A percentile compares a stretch with the other conserved stretches of the same genome.
phyloP scores from a whole-genome alignment of 192 early-diverging fungal species.

The Coemansia sp. region DNA sequence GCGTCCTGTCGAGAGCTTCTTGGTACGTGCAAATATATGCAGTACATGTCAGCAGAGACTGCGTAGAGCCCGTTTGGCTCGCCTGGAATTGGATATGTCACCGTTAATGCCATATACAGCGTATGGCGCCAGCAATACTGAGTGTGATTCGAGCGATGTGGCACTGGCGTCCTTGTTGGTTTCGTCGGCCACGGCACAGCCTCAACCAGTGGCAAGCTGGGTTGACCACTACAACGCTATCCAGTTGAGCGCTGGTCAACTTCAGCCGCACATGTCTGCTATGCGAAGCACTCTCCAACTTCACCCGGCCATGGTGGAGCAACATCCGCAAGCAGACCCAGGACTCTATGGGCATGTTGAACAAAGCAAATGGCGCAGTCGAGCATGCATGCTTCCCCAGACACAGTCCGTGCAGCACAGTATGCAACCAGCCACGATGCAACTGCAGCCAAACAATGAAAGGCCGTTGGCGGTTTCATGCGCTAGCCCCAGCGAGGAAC shows the following conservation, averaged over 20 bases:
- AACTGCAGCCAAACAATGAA: not conserved
- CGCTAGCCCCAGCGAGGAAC: not conserved
- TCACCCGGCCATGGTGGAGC: not conserved
- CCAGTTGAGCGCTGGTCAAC: not conserved
- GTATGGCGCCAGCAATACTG: not conserved
- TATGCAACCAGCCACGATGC: constrained; percentile 1
- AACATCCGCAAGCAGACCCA: not conserved
- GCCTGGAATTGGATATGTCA: not conserved
- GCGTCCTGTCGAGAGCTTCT: constrained; percentile 35
- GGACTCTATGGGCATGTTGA: not conserved
- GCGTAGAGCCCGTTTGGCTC: constrained; percentile 36
- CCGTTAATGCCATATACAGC: not conserved
- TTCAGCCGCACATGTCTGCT: constrained; percentile 13
- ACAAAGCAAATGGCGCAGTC: not conserved
- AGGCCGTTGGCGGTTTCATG: not conserved
- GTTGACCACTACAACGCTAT: not conserved
- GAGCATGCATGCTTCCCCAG: not conserved
- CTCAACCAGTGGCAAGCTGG: not conserved
- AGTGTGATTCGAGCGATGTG: not conserved
- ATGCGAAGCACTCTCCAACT: constrained; percentile 30
- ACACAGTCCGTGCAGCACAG: not conserved
- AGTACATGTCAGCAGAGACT: constrained; percentile 56
- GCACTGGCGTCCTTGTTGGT: not conserved
- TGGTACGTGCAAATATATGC: constrained; percentile 54
- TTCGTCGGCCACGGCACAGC: not conserved